phyloP scores from a whole-genome alignment of 352 stramenopile species.

The Globisporangium emineosum region DNA sequence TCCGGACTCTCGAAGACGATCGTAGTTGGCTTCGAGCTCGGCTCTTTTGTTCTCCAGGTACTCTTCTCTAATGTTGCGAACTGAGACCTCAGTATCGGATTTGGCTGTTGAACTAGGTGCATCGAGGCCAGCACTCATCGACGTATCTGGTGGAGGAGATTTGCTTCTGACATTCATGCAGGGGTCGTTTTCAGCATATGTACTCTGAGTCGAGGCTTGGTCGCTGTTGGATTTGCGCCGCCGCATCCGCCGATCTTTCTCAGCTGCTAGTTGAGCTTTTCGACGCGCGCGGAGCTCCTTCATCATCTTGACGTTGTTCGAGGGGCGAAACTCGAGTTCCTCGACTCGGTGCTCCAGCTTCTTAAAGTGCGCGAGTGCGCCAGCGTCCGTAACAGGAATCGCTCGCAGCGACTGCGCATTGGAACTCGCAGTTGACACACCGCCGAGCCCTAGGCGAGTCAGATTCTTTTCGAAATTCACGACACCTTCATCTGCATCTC shows the following conservation, averaged over 20 bases:
- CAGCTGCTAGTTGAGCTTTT: constrained; percentile 58
- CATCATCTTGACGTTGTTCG: constrained; percentile 84
- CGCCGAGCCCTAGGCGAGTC: constrained; percentile 45
- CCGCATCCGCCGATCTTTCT: constrained; percentile 61
- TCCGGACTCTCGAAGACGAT: constrained; percentile 33
- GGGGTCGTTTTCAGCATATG: not conserved
- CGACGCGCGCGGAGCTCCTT: constrained; percentile 69
- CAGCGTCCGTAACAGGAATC: constrained; percentile 37
- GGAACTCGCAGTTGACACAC: constrained; percentile 6
- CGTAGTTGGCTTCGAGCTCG: constrained; percentile 50
- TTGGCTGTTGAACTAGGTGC: not conserved
- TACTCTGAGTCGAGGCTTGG: constrained; percentile 3
- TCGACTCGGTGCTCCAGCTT: constrained; percentile 46
- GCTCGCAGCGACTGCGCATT: constrained; percentile 30
- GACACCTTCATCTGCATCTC: constrained; percentile 44
- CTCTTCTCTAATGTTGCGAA: constrained; percentile 25
- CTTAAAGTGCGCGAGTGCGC: constrained; percentile 36
- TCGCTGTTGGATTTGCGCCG: constrained; percentile 41
- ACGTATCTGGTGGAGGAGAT: too few relatives aligned
- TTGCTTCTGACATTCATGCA: not conserved
- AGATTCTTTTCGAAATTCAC: constrained; percentile 65
- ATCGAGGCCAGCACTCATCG: too few relatives aligned
- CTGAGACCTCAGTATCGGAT: not conserved
- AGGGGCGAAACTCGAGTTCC: constrained; percentile 59
- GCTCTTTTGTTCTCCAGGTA: constrained; percentile 42